Base-by-base conservation (phyloP, 768 basidiomycete genomes). In the Russula emetica region DNA sequence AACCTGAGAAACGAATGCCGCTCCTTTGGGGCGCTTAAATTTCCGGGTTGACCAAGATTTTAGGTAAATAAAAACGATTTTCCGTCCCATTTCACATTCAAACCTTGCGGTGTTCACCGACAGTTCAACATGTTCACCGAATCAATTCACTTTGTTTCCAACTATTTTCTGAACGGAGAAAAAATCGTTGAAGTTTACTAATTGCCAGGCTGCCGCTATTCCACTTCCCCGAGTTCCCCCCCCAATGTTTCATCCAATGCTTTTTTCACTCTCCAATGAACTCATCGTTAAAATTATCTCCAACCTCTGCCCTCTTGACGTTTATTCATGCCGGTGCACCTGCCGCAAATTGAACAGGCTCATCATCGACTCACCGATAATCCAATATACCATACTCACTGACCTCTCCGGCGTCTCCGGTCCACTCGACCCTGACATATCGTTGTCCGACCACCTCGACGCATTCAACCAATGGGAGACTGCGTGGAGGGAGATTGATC, bases 231-330 rank as follows among this genome's bases (percentile, higher is more conserved):
- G n/a, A n/a, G n/a, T n/a, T 52, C 44, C 44, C 18, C 32, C 53
- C 44, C 18, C 32, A 22, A 62, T 62, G 49, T 40, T 53, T 10
- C 20, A 54, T n/a, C 44, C 53, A 26, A 32, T 54, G 28, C 22
- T 61, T n/a, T 61, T 56, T 42, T 50, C 53, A 8, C 63, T 64
- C 13, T 60, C 58, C 22, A 56, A 64, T 24, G 63, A 55, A 42
- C 59, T 56, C 30, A 38, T 60, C 58, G 30, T 64, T 24, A 30
- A 56, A n/a, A 44, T 57, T 26, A 32, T 52, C 47, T 50, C 54
- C 16, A 40, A 53, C 26, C 44, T 63, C 62, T 20, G 13, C 42
- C 50, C 56, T 4, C 8, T 51, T 9, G 61, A 57, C 30, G 52
- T 57, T 40, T 26, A n/a, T 30, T 24, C 55, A 20, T 62, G 49